Evolutionary conservation across 2,329 filamentous ascomycete species (phyloP).

Genomic region (Eurotiales sp.): DNA sequence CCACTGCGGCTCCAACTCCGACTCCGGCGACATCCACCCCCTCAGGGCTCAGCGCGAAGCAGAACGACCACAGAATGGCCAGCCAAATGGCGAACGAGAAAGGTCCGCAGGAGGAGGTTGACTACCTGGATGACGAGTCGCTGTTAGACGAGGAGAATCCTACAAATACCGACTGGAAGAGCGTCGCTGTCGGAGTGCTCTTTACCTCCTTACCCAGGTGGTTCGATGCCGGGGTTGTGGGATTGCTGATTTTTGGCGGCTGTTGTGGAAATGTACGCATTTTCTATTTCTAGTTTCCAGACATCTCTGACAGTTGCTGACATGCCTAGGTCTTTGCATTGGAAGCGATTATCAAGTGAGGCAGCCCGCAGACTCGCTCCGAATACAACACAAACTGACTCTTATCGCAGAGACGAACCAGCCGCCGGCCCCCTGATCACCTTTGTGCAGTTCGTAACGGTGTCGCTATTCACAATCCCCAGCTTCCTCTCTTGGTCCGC

Average conservation of each 20-base stretch:
- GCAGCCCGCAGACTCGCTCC: background rate
- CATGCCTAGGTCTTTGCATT: slow-evolving; percentile 77
- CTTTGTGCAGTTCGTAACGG: slow-evolving; percentile 84
- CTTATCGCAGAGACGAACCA: slow-evolving; percentile 12
- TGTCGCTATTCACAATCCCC: slow-evolving; percentile 72
- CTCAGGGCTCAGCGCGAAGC: background rate
- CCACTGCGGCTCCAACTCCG: background rate
- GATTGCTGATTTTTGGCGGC: slow-evolving; percentile 87
- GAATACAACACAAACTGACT: slow-evolving; percentile 1
- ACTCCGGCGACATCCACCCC: background rate
- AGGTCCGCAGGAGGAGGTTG: background rate
- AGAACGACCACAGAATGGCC: background rate
- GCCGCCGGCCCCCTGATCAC: slow-evolving; percentile 72
- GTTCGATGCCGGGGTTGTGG: slow-evolving; percentile 64
- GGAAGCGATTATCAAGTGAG: slow-evolving; percentile 90
- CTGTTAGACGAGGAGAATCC: background rate
- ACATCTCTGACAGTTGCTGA: slow-evolving; percentile 10
- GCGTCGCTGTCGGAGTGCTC: slow-evolving; percentile 24
- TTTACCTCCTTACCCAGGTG: slow-evolving; percentile 51
- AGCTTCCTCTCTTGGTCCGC: slow-evolving; percentile 65
- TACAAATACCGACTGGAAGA: background rate
- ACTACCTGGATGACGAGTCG: background rate
- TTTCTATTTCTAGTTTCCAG: background rate
- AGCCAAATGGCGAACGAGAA: slow-evolving; percentile 4
- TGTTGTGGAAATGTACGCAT: slow-evolving; percentile 82